These are phyloP conservation scores for Viola odorata DNA, from an alignment of 345 rosid species.

Conservation along the genomic window DNA sequence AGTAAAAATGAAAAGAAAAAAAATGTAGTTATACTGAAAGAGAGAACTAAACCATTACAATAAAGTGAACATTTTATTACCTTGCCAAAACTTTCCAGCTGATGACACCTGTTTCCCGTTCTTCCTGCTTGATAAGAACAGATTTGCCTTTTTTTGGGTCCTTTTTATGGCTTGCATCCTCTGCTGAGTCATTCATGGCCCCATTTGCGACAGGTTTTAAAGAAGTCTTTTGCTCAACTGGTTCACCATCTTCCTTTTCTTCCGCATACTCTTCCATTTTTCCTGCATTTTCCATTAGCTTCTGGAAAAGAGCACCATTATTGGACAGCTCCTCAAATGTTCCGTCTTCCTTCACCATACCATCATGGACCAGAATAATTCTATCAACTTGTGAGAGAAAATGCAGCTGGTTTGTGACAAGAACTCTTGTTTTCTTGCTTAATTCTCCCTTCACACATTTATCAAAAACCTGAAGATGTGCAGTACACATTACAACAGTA, in stretches of 20 bases:
- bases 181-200: conserved; percentile 32
- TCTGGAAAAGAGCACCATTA: conserved; percentile 69
- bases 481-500: conserved; percentile 3
- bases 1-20: background rate
- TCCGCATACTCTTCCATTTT: conserved; percentile 92
- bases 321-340: conserved; percentile 80
- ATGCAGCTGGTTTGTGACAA: conserved; percentile 98
- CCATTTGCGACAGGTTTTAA: conserved; percentile 55
- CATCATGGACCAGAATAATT: conserved; percentile 88
- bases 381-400: conserved; percentile 95
- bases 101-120: conserved; percentile 92
- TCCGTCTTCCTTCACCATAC: conserved; percentile 88
- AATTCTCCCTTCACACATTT: conserved; percentile 85
- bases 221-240: conserved; percentile 35
- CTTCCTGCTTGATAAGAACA: conserved; percentile 93
- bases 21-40: background rate
- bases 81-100: conserved; percentile 70
- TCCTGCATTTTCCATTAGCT: conserved; percentile 98
- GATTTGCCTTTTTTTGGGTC: conserved; percentile 70
- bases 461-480: conserved; percentile 71
- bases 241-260: conserved; percentile 53
- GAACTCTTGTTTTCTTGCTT: conserved; percentile 79
- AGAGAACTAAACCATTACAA: background rate
- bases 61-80: conserved; percentile 30
- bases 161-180: conserved; percentile 28